Percentiles rank a stretch among this genome's conserved stretches.
These are phyloP conservation scores for Aspergillus luchuensis DNA, from an alignment of 2,329 filamentous ascomycete genomes.

Conservation along the genomic window DNA sequence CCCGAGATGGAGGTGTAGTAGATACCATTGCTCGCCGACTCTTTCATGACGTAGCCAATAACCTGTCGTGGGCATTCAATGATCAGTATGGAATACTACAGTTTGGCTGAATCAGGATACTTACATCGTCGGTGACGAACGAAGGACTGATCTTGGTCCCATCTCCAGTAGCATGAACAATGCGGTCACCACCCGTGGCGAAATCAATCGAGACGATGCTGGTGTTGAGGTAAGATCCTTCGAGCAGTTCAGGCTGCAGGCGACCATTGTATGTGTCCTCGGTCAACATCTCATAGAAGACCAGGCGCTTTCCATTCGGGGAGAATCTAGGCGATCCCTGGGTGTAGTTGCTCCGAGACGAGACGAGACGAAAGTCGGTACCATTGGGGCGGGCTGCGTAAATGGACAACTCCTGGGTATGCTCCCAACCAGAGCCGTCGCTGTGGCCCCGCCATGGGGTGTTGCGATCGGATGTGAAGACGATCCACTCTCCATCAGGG, in stretches of 20 bases:
- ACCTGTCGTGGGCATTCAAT: no score
- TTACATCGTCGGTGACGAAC: no score
- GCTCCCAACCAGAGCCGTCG: conserved; percentile 44
- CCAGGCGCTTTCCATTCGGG: conserved; percentile 36
- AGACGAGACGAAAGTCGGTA: conserved; percentile 39
- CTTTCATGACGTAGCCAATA: conserved; percentile 27
- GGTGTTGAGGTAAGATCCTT: conserved; percentile 15
- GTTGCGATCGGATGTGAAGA: conserved; percentile 46
- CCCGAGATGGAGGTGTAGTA: conserved; percentile 25
- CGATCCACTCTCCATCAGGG: conserved; percentile 47
- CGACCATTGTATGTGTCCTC: conserved; percentile 45
- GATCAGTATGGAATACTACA: no score
- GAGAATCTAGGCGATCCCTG: conserved; percentile 45
- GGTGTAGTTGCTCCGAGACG: conserved; percentile 36
- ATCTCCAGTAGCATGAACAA: conserved; percentile 13
- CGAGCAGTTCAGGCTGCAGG: conserved; percentile 18
- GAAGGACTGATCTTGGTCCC: no score
- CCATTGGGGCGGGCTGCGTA: conserved; percentile 44
- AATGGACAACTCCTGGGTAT: conserved; percentile 44
- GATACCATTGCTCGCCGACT: conserved; percentile 29
- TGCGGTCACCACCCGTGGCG: conserved; percentile 38
- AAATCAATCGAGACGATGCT: conserved; percentile 42
- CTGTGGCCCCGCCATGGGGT: conserved; percentile 47
- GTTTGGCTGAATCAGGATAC: no score
- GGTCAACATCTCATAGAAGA: conserved; percentile 45